A percentile compares a stretch with the other conserved stretches of the same genome.
Conservation (phyloP, 2,329 filamentous ascomycete genomes). For the Leptographium radiaticola region DNA sequence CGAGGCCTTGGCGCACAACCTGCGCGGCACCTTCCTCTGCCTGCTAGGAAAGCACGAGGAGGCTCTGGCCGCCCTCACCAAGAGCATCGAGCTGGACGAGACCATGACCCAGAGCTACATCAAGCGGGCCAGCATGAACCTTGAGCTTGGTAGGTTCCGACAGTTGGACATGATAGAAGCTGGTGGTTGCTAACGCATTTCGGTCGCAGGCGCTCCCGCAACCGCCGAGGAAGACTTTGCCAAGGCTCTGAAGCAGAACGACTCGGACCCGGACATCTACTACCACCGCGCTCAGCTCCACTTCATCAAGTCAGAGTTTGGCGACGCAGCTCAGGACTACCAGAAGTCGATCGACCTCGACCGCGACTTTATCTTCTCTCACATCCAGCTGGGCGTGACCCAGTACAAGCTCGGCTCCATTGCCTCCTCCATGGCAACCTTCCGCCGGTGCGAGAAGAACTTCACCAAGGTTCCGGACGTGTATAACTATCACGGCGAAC, state of each 20-base stretch:
- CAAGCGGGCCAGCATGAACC: conserved; percentile 95
- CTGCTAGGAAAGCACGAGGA: conserved; percentile 76
- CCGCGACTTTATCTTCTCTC: conserved; percentile 93
- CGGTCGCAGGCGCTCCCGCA: conserved; percentile 56
- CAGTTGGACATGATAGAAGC: too few relatives aligned
- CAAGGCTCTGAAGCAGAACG: conserved; percentile 71
- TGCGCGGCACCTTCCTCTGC: conserved; percentile 92
- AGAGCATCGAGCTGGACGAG: conserved; percentile 83
- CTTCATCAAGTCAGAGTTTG: conserved; percentile 92
- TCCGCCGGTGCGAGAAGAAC: conserved; percentile 95
- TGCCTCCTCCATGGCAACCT: conserved; percentile 95
- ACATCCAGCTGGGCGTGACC: conserved; percentile 97
- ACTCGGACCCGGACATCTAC: conserved; percentile 89
- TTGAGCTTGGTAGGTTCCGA: conserved; percentile 62
- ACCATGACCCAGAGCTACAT: conserved; percentile 92
- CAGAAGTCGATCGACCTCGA: conserved; percentile 98
- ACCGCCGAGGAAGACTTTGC: conserved; percentile 80
- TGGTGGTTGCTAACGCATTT: not conserved
- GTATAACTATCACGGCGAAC: conserved; percentile 98
- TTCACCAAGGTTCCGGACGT: conserved; percentile 94
- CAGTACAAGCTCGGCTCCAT: conserved; percentile 99
- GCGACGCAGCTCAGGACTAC: conserved; percentile 93
- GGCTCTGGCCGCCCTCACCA: conserved; percentile 75
- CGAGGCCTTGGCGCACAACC: conserved; percentile 88
- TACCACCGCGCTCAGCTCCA: conserved; percentile 97